Base-by-base conservation (phyloP, 2,329 filamentous ascomycete genomes). In the Epichloe uncinata region DNA sequence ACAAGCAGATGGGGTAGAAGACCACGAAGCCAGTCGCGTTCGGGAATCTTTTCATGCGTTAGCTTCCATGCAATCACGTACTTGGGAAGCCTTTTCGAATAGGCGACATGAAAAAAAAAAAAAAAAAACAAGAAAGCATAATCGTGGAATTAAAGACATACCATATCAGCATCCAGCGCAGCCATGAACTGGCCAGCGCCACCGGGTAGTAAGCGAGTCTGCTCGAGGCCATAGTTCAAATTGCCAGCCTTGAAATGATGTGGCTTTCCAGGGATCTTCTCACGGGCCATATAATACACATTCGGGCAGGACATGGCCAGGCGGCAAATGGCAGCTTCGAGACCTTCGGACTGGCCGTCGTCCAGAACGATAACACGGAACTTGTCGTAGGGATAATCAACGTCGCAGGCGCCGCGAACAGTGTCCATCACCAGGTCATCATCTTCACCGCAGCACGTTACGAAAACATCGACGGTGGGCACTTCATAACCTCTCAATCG, bases 81-180 rank as follows among this genome's bases (percentile, higher is more conserved):
- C 40, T 11, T 13, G 16, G 15, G 20, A 9, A 11, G 12, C 30
- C 30, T 30, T 30, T 30, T 30, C 30, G 9, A 13, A 41, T 9
- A 16, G 7, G 22, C 35, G 3, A n/a, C 41, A 22, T 41, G 4
- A 11, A 41, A 5, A 12, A 38, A 15, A 12, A 4, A 20, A 18
- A n/a, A 11, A 41, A 5, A 7, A 36, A 12, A 15, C 3, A 20
- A 18, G 13, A 4, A 30, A 13, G 26, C 5, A 9, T 7, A 11
- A 11, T 30, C 0, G 9, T 4, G 30, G 12, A 11, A 46, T 13
- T 7, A 7, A 41, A 42, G 20, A 55, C 61, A 42, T 62, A 71
- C 68, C 81, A 84, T 84, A 59, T 84, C 81, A 18, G 79, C 80
- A 58, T 84, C 81, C 35, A 84, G 66, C 38, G 76, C 75, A n/a